Evolutionary conservation across 176 grass and related monocot species (phyloP), one percentile per base, ranked within the genome.

Genomic region (Lolium rigidum): DNA sequence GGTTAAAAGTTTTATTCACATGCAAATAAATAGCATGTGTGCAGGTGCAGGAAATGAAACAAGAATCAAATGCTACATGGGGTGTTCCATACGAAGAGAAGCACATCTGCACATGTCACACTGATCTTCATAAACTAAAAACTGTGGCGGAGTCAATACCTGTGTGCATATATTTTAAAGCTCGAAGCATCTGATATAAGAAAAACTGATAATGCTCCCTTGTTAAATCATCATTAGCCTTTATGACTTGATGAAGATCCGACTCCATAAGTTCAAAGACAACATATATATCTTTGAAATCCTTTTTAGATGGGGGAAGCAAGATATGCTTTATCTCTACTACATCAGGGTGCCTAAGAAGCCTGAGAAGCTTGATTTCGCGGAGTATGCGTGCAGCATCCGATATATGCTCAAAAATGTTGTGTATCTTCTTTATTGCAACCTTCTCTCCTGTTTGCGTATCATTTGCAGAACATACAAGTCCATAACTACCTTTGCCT

Each of bases 261-360:
- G 87, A 88, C 66, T 88, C 87, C 87, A 88, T 88, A 62, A 88
- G 81, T 83, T 88, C 87, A 5, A 88, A 88, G 26, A 88, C 87
- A 72, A 88, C 87, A 88, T 84, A 88, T 79, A 84, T 84, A 52
- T 88, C 87, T 72, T 78, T 88, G 56, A 88, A 88, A 73, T 88
- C 87, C 87, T 44, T 76, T 82, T 82, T 87, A 25, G 86, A 82
- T 69, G 79, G 86, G 22, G 79, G 86, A 46, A 87, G 79, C 79
- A 87, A 76, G 51, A 87, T 87, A 82, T 87, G 71, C 71, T 77
- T 87, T 82, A 87, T 87, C 51, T 87, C 86, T 70, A 87, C 79
- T 66, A 87, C 65, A 12, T 87, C 86, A 48, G 86, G 86, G 38
- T 87, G 86, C 49, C 86, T 76, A 68, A 87, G 86, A 76, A 87